A percentile compares a stretch with the other conserved stretches of the same genome.
These are phyloP conservation scores for Prunus persica DNA, from an alignment of 306 rosid genomes.

Conservation along the genomic window Prunus_persica_NCBIv2 NC_034013.1:17518501-17519000, in stretches of 20 bases:
- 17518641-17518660: slow-evolving; percentile 42
- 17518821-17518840: slow-evolving; percentile 25
- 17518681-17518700: slow-evolving; percentile 48
- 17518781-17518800: slow-evolving; percentile 54
- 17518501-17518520: not conserved
- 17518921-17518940: not conserved
- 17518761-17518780: slow-evolving; percentile 41
- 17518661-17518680: slow-evolving; percentile 54
- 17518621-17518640: slow-evolving; percentile 41
- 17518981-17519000: not conserved
- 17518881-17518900: not conserved
- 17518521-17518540: not conserved
- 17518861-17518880: not conserved
- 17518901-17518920: not conserved
- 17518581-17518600: slow-evolving; percentile 42
- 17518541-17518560: slow-evolving; percentile 55
- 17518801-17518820: slow-evolving; percentile 41
- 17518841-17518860: slow-evolving; percentile 17
- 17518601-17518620: slow-evolving; percentile 47
- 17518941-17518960: not conserved
- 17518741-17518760: slow-evolving; percentile 45
- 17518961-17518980: not conserved
- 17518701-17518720: slow-evolving; percentile 49
- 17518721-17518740: slow-evolving; percentile 39
- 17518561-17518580: slow-evolving; percentile 44